Base-by-base conservation (phyloP, 352 stramenopile genomes). In the Pythium biforme region DNA sequence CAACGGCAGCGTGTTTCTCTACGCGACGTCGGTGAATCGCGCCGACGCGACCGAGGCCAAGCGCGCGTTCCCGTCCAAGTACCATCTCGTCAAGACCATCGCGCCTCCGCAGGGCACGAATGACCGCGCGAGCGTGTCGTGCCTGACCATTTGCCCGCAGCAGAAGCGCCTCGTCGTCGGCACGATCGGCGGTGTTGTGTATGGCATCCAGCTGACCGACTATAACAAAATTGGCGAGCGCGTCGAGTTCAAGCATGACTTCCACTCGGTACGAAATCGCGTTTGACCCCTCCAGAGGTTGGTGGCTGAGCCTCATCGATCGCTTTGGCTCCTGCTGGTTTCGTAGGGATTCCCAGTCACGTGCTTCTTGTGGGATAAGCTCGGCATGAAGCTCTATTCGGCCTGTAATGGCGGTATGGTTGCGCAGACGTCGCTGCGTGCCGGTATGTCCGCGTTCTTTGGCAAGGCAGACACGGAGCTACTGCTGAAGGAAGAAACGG, bases 181-280 rank as follows among this genome's bases (percentile, higher is more conserved):
- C 25, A 94, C 82, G 39, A 83, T 82, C 59, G 81, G 79, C 4
- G 87, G 85, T 19, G 73, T 92, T 33, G 83, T 95, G 33, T 94
- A 95, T 67, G 85, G 79, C 0, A 73, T 94, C 1, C 82, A 90
- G 55, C 74, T 95, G 12, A 76, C 77, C 5, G 87, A 95, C 63
- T 92, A 93, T 71, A 83, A 92, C 70, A 89, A 89, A 61, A 92
- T 95, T 45, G 87, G 87, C 43, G 87, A 94, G 63, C 91, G 91
- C 63, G 75, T 94, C 47, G 87, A 94, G 73, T 95, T 95, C 66
- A 88, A 81, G 50, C 86, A 95, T 56, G 81, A 93, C 50, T 92
- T 95, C 66, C 86, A 95, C 50, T 55, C 75, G 19, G 83, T 85
- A 45, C 33, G 74, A 5, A 39, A 43, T n/a, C 12, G 14, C 37